Evolutionary conservation across 352 stramenopile species (phyloP).

Genomic region (Aphanomyces stellatus): DNA sequence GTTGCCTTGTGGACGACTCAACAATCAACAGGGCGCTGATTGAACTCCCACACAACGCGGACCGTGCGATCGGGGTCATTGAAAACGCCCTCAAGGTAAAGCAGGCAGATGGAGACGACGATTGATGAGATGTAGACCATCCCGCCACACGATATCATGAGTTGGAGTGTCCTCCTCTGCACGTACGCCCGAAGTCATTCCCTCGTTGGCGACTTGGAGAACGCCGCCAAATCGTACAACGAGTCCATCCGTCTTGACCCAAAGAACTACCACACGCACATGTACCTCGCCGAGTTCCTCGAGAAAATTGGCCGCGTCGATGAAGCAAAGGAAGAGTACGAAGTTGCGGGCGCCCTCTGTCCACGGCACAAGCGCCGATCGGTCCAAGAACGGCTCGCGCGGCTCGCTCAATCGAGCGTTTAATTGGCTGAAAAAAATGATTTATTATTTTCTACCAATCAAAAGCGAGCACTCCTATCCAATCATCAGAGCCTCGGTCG

Average conservation of each 20-base stretch:
- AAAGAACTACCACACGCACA: slow-evolving; percentile 78
- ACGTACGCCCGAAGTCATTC: slow-evolving; percentile 72
- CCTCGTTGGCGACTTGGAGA: slow-evolving; percentile 53
- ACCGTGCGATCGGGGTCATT: slow-evolving; percentile 62
- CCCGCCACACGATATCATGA: slow-evolving; percentile 72
- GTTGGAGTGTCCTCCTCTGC: slow-evolving; percentile 77
- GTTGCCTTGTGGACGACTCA: background rate
- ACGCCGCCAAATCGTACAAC: slow-evolving; percentile 70
- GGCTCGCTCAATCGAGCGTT: too few relatives aligned
- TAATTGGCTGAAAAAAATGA: background rate
- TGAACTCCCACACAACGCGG: slow-evolving; percentile 52
- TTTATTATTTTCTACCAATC: background rate
- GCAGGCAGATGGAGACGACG: background rate
- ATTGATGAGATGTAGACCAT: slow-evolving; percentile 20
- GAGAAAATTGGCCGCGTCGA: background rate
- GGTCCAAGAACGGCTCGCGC: background rate
- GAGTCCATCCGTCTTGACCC: slow-evolving; percentile 66
- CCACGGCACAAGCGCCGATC: background rate
- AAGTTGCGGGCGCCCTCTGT: background rate
- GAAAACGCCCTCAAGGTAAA: slow-evolving; percentile 48
- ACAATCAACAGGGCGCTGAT: slow-evolving; percentile 32
- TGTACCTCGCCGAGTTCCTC: slow-evolving; percentile 69
- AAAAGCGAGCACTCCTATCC: background rate
- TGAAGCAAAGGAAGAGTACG: background rate
- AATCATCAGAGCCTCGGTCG: background rate